phyloP scores from a whole-genome alignment of 257 asterid species.

The Scutellaria barbata region DNA sequence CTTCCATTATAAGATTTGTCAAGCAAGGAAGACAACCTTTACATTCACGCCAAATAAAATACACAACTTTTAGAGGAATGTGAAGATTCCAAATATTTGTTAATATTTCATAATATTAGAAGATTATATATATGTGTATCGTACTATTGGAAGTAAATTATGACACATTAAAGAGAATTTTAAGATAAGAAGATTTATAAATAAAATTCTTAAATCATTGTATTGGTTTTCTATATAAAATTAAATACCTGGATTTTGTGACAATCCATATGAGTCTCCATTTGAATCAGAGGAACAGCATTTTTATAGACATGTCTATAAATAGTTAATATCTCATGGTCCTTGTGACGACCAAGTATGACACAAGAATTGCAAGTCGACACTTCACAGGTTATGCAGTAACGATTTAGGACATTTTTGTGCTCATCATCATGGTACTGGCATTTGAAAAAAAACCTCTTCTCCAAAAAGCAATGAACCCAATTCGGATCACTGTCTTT shows the following conservation, averaged over 20 bases:
- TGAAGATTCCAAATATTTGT: too few species aligned
- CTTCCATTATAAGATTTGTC: too few species aligned
- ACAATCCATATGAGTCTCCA: constrained; percentile 41
- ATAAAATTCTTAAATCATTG: too few species aligned
- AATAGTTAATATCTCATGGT: constrained; percentile 40
- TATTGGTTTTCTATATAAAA: neutral
- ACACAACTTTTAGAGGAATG: too few species aligned
- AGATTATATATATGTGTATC: too few species aligned
- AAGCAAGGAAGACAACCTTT: too few species aligned
- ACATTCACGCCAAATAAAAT: too few species aligned
- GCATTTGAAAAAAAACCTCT: constrained; percentile 47
- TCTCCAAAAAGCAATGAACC: constrained; percentile 38
- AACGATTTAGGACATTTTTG: constrained; percentile 48
- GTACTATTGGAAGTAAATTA: too few species aligned
- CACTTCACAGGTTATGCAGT: constrained; percentile 44
- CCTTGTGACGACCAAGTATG: constrained; percentile 25
- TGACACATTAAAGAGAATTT: too few species aligned
- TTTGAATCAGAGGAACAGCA: constrained; percentile 42
- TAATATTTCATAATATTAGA: too few species aligned
- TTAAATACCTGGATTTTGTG: constrained; percentile 40
- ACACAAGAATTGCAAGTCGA: constrained; percentile 46
- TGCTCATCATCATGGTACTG: too few species aligned
- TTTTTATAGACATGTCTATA: constrained; percentile 55
- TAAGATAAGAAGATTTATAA: too few species aligned
- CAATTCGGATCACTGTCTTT: constrained; percentile 20